phyloP scores from a whole-genome alignment of 495 filamentous ascomycete species.

The Amorphotheca resinae region DNA sequence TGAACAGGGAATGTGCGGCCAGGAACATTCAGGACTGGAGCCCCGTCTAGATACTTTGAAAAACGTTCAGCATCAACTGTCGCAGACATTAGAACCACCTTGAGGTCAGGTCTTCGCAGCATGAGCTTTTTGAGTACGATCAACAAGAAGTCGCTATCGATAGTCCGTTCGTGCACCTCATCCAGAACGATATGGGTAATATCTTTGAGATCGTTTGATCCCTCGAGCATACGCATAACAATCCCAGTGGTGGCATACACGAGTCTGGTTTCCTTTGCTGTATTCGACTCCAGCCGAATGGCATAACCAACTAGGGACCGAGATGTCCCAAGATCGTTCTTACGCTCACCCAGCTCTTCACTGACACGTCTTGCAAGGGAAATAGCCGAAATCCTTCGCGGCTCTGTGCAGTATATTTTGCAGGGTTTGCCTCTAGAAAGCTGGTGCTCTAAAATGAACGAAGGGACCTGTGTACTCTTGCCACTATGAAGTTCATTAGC shows the following conservation, averaged over 20 bases:
- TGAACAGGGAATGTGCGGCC: constrained; percentile 88
- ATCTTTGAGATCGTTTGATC: constrained; percentile 68
- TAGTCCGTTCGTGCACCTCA: constrained; percentile 88
- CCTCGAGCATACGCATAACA: constrained; percentile 92
- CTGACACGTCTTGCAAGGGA: constrained; percentile 84
- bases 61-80: constrained; percentile 88
- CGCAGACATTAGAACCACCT: constrained; percentile 87
- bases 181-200: constrained; percentile 89
- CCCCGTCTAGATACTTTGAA: constrained; percentile 71
- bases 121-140: constrained; percentile 79
- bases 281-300: constrained; percentile 80
- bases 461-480: constrained; percentile 93
- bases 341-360: constrained; percentile 82
- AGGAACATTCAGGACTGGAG: constrained; percentile 78
- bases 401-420: constrained; percentile 92
- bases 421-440: constrained; percentile 66
- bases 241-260: constrained; percentile 85
- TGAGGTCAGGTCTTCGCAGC: constrained; percentile 29
- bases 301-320: constrained; percentile 87
- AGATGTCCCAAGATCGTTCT: constrained; percentile 64
- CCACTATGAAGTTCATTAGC: constrained; percentile 29
- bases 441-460: constrained; percentile 82
- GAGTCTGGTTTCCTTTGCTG: constrained; percentile 64
- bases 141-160: constrained; percentile 90
- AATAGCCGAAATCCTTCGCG: constrained; percentile 91